Evolutionary conservation across 2,329 filamentous ascomycete genomes (phyloP).

Genomic region (Penicillium sp.): DNA sequence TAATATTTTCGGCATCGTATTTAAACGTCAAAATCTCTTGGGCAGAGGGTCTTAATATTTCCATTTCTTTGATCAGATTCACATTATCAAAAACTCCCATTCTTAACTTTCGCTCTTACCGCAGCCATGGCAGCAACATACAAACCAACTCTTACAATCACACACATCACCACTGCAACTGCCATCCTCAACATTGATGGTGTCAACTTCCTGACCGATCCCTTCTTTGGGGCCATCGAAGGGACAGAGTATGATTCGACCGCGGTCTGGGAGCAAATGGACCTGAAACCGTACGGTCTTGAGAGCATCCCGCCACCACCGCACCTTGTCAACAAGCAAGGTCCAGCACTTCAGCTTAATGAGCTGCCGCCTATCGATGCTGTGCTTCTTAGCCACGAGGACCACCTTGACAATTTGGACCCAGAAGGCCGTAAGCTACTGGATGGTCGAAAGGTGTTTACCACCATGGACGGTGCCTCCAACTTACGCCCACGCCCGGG

Average conservation of each 20-base stretch:
- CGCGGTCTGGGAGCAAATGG: background rate
- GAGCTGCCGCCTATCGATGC: constrained; percentile 49
- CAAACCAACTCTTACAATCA: constrained; percentile 35
- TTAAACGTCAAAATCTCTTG: too few species aligned
- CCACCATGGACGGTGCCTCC: constrained; percentile 47
- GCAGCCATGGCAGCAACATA: too few species aligned
- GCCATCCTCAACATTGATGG: constrained; percentile 48
- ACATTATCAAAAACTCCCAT: too few species aligned
- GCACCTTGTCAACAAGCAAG: constrained; percentile 33
- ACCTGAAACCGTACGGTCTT: constrained; percentile 3
- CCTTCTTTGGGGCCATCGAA: constrained; percentile 37
- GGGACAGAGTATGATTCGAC: background rate
- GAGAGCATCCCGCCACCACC: constrained; percentile 35
- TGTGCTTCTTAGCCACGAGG: constrained; percentile 52
- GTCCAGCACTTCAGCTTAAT: constrained; percentile 39
- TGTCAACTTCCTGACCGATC: constrained; percentile 48
- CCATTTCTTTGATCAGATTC: too few species aligned
- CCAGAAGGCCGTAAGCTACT: constrained; percentile 47
- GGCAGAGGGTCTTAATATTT: too few species aligned
- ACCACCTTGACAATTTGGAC: constrained; percentile 53
- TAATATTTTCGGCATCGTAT: too few species aligned
- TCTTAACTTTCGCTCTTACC: background rate
- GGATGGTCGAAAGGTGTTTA: constrained; percentile 49
- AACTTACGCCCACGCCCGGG: constrained; percentile 47
- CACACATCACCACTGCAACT: constrained; percentile 51